Conservation (phyloP, 805 yeast genomes). For the Pichia occidentalis region DNA sequence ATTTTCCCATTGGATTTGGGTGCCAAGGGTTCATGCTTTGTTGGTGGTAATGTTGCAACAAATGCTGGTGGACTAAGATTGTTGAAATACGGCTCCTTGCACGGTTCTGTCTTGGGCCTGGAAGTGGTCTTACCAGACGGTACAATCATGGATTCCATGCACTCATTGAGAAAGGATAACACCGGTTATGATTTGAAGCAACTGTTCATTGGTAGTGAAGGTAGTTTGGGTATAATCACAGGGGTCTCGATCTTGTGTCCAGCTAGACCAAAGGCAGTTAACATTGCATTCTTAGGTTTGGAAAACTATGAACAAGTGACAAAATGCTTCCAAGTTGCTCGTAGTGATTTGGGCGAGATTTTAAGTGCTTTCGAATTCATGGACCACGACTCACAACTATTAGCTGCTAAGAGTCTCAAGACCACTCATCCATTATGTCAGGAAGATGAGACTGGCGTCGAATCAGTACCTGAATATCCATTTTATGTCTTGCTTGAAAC, state of each 20-base stretch:
- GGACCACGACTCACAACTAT: constrained; percentile 65
- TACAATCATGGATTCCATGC: constrained; percentile 68
- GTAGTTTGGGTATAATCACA: constrained; percentile 85
- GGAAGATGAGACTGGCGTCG: constrained; percentile 48
- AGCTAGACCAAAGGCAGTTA: constrained; percentile 74
- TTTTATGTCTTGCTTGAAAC: constrained; percentile 91
- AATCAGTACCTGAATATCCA: constrained; percentile 52
- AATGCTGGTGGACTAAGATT: constrained; percentile 94
- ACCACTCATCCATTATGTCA: constrained; percentile 60
- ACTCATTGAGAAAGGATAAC: constrained; percentile 86
- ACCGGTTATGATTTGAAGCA: constrained; percentile 94
- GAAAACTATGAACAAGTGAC: constrained; percentile 79
- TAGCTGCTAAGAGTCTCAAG: constrained; percentile 57
- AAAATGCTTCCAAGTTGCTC: constrained; percentile 71
- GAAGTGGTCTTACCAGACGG: constrained; percentile 95
- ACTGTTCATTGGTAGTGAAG: constrained; percentile 89
- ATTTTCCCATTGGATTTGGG: constrained; percentile 93
- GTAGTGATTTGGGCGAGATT: constrained; percentile 72
- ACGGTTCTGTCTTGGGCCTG: constrained; percentile 84
- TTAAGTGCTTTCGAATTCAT: constrained; percentile 91
- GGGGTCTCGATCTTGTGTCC: constrained; percentile 89
- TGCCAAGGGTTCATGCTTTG: constrained; percentile 94
- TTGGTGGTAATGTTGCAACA: constrained; percentile 92
- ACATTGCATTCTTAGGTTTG: constrained; percentile 84
- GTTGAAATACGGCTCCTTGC: constrained; percentile 83